A percentile compares a stretch with the other conserved stretches of the same genome.
Evolutionary conservation across 139 green algal genomes (phyloP).

Genomic region (Deuterostichococcus epilithicus): DNA sequence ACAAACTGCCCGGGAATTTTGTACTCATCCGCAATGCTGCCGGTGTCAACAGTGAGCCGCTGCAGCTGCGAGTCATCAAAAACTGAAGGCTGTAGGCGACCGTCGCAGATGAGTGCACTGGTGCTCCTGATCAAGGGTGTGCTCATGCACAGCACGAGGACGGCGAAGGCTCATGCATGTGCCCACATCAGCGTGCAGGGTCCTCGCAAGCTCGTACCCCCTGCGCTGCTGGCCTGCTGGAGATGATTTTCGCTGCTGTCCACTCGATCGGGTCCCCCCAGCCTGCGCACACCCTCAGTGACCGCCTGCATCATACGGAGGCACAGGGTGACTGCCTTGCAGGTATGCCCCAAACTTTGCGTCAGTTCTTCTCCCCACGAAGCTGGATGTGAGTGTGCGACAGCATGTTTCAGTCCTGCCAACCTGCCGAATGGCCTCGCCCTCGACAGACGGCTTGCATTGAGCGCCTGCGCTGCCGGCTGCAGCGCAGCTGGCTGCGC

Average conservation of each 20-base stretch:
- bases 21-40: conserved; percentile 52
- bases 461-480: not conserved
- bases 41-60: conserved; percentile 57
- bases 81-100: not conserved
- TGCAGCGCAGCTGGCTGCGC: not conserved
- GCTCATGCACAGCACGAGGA: not conserved
- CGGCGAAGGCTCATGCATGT: not conserved
- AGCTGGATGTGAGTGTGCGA: too few relatives aligned
- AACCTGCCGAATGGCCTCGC: not conserved
- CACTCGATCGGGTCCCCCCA: conserved; percentile 66
- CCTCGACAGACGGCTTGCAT: too few relatives aligned
- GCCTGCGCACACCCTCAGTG: not conserved
- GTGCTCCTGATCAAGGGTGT: conserved; percentile 11
- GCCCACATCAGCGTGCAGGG: too few relatives aligned
- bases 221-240: conserved; percentile 16
- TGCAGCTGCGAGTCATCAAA: conserved; percentile 35
- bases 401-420: too few relatives aligned
- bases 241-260: conserved; percentile 23
- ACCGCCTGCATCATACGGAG: too few relatives aligned
- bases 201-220: too few relatives aligned
- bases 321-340: too few relatives aligned
- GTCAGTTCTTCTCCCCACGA: too few relatives aligned
- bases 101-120: conserved; percentile 2
- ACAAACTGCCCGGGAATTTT: conserved; percentile 85
- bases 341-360: too few relatives aligned